Evolutionary conservation across 805 yeast species (phyloP).

Genomic region (Sugiyamaella smithiae): DNA sequence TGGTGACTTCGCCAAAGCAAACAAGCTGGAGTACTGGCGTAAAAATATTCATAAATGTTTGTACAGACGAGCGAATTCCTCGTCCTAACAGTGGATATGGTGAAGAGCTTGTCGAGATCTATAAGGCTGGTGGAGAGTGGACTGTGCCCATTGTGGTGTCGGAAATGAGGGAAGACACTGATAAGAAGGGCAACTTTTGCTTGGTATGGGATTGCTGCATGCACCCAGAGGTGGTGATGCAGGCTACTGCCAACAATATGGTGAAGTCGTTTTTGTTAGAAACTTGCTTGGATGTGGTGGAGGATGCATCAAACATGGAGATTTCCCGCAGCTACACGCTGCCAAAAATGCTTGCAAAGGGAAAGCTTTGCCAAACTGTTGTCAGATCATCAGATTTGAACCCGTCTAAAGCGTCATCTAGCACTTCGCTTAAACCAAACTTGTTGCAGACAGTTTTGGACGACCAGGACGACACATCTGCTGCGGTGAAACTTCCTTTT

Average conservation of each 20-base stretch:
- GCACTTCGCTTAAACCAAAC: too few relatives aligned
- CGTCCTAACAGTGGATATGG: constrained; percentile 52
- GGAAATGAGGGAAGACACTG: constrained; percentile 49
- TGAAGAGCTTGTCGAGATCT: constrained; percentile 56
- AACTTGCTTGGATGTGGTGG: constrained; percentile 82
- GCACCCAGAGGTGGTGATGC: constrained; percentile 56
- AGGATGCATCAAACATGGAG: constrained; percentile 47
- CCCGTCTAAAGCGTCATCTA: not conserved
- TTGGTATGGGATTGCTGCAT: constrained; percentile 78
- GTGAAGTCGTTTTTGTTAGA: constrained; percentile 67
- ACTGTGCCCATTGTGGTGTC: constrained; percentile 80
- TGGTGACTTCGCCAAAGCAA: constrained; percentile 39
- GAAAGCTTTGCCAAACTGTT: constrained; percentile 49
- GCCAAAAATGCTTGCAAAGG: constrained; percentile 75
- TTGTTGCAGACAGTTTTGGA: too few relatives aligned
- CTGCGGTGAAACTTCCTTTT: not conserved
- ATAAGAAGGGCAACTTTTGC: constrained; percentile 62
- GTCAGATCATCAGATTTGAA: constrained; percentile 6
- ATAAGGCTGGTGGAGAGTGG: constrained; percentile 72
- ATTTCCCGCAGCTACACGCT: constrained; percentile 60
- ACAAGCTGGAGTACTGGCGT: constrained; percentile 36
- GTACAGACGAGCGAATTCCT: constrained; percentile 66
- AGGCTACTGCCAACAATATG: constrained; percentile 58
- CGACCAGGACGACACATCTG: constrained; percentile 4
- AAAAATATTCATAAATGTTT: constrained; percentile 77